Conservation (phyloP, 345 rosid genomes). For the Carallia pectinifolia region DNA sequence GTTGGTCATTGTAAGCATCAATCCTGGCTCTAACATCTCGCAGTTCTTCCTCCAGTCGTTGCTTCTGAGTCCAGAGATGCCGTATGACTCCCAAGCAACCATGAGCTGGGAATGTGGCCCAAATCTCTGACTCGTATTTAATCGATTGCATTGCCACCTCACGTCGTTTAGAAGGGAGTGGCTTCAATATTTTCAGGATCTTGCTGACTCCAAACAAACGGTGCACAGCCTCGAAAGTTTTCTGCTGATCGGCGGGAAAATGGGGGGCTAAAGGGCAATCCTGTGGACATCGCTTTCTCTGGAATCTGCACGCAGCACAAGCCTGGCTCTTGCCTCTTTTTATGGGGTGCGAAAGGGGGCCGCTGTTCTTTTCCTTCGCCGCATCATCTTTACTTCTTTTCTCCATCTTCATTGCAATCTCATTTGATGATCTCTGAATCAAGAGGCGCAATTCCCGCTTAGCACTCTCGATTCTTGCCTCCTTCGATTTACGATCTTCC, state of each 20-base stretch:
- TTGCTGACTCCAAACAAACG: slow-evolving; percentile 21
- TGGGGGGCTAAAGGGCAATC: slow-evolving; percentile 18
- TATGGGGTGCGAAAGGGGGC: not conserved
- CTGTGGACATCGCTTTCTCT: slow-evolving; percentile 23
- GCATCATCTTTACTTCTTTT: no score
- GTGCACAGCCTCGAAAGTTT: slow-evolving; percentile 17
- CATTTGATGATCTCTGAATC: no score
- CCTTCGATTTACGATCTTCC: no score
- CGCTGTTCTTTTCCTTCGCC: no score
- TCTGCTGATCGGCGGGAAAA: slow-evolving; percentile 21
- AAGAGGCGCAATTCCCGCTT: no score
- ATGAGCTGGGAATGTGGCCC: slow-evolving; percentile 9
- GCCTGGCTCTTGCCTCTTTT: slow-evolving; percentile 20
- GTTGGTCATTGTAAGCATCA: not conserved
- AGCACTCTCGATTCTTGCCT: no score
- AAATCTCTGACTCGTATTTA: slow-evolving; percentile 6
- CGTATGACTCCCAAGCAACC: slow-evolving; percentile 10
- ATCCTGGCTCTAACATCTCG: not conserved
- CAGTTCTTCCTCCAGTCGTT: not conserved
- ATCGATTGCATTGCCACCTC: slow-evolving; percentile 14
- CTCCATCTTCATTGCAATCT: no score
- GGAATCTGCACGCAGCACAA: slow-evolving; percentile 33
- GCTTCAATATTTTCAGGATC: slow-evolving; percentile 11
- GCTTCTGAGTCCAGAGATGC: not conserved
- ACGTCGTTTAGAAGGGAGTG: not conserved